Conservation (phyloP, 208 protist species). For the Leishmania martiniquensis region DNA sequence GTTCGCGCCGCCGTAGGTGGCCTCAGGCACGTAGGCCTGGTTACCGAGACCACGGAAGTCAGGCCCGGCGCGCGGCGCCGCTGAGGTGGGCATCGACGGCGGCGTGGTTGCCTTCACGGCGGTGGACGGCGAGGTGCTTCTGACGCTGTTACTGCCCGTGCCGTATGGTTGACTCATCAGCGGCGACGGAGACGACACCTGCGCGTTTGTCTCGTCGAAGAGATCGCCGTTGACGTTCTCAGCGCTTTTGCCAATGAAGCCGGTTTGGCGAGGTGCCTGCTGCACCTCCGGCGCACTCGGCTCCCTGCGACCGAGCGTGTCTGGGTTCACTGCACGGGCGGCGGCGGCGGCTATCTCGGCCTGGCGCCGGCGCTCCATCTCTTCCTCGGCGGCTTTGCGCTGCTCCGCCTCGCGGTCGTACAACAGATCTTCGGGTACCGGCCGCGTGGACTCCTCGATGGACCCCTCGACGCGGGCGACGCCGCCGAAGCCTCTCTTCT, state of each 20-base stretch:
- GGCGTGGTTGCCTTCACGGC: neutral
- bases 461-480: slow-evolving; percentile 46
- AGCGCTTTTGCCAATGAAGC: slow-evolving; percentile 26
- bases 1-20: slow-evolving; percentile 8
- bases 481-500: slow-evolving; percentile 67
- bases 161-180: neutral
- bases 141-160: slow-evolving; percentile 11
- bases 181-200: slow-evolving; percentile 12
- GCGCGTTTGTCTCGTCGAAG: slow-evolving; percentile 29
- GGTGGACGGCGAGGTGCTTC: neutral
- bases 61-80: slow-evolving; percentile 39
- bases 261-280: slow-evolving; percentile 24
- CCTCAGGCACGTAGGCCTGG: slow-evolving; percentile 50
- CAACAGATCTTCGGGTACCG: slow-evolving; percentile 61
- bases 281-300: slow-evolving; percentile 2
- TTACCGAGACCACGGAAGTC: slow-evolving; percentile 74
- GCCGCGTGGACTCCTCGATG: slow-evolving; percentile 54
- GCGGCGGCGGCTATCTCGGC: slow-evolving; percentile 32
- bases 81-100: neutral
- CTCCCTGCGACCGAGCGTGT: slow-evolving; percentile 10
- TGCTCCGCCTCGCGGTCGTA: slow-evolving; percentile 45
- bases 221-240: slow-evolving; percentile 38
- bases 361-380: slow-evolving; percentile 29
- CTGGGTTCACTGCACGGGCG: slow-evolving; percentile 27
- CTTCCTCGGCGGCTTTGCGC: slow-evolving; percentile 36